These are phyloP conservation scores for Neurospora sp. DNA, from an alignment of 495 filamentous ascomycete species.

Conservation along the genomic window DNA sequence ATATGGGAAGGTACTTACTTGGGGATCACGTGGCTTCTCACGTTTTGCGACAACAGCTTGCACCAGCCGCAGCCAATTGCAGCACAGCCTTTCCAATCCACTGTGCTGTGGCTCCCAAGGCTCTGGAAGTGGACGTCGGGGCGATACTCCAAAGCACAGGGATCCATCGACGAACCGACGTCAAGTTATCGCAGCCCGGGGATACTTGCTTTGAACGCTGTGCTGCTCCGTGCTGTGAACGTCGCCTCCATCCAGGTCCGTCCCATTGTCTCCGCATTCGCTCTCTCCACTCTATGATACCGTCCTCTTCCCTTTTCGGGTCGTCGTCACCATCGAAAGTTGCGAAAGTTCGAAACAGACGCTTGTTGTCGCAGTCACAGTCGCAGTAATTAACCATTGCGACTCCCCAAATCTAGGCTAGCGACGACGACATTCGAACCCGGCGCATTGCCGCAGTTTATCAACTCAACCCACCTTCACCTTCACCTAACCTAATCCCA, in stretches of 20 bases:
- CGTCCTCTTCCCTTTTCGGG: not conserved
- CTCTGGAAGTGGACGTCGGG: not conserved
- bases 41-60: too few species aligned
- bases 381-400: not conserved
- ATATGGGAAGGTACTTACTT: too few species aligned
- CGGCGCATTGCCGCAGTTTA: not conserved
- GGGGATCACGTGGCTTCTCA: too few species aligned
- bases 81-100: not conserved
- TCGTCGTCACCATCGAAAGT: too few species aligned
- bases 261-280: not conserved
- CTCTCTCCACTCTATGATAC: not conserved
- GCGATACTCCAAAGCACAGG: not conserved
- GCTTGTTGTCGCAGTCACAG: not conserved
- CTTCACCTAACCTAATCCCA: conserved; percentile 2
- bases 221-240: not conserved
- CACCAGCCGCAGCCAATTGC: not conserved
- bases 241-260: conserved; percentile 6
- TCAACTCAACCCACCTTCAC: not conserved
- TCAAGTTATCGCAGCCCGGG: conserved; percentile 23
- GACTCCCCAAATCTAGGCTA: not conserved
- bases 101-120: not conserved
- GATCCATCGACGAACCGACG: conserved; percentile 19
- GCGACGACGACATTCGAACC: not conserved
- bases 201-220: not conserved
- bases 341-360: not conserved